Evolutionary conservation across 495 filamentous ascomycete genomes (phyloP).

Genomic region (Penicillium longicatenatum): DNA sequence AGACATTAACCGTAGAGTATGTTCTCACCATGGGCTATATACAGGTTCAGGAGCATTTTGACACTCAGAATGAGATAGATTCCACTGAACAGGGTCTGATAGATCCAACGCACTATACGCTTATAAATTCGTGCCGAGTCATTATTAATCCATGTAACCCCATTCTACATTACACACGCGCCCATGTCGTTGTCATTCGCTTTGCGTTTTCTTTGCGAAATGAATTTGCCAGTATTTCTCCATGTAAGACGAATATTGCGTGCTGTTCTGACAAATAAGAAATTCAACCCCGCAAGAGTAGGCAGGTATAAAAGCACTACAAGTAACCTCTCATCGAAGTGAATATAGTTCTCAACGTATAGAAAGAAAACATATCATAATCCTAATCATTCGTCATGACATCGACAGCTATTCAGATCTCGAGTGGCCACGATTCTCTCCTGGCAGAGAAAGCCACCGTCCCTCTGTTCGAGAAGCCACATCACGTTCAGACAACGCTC

Average conservation of each 20-base stretch:
- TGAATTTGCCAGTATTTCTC: constrained; percentile 34
- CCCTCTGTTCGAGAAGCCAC: constrained; percentile 28
- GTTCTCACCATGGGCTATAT: too few relatives aligned
- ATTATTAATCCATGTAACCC: constrained; percentile 5
- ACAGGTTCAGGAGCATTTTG: too few relatives aligned
- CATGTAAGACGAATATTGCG: constrained; percentile 33
- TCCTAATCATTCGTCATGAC: constrained; percentile 24
- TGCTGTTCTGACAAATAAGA: constrained; percentile 40
- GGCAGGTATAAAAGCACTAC: constrained; percentile 14
- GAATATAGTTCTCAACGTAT: neutral
- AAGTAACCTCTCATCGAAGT: neutral
- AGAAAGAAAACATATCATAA: neutral
- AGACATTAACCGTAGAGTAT: too few relatives aligned
- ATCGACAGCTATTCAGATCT: constrained; percentile 45
- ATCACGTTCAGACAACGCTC: constrained; percentile 56
- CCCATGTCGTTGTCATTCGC: neutral
- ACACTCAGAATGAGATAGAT: too few relatives aligned
- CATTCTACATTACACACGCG: neutral
- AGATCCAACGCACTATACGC: neutral
- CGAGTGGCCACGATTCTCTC: constrained; percentile 15
- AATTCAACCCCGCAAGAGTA: constrained; percentile 21
- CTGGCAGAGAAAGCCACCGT: constrained; percentile 20
- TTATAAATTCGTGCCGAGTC: neutral
- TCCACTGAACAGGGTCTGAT: neutral
- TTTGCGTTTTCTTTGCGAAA: neutral